Evolutionary conservation across 306 rosid genomes (phyloP).

Genomic region (Quercus mongolica): DNA sequence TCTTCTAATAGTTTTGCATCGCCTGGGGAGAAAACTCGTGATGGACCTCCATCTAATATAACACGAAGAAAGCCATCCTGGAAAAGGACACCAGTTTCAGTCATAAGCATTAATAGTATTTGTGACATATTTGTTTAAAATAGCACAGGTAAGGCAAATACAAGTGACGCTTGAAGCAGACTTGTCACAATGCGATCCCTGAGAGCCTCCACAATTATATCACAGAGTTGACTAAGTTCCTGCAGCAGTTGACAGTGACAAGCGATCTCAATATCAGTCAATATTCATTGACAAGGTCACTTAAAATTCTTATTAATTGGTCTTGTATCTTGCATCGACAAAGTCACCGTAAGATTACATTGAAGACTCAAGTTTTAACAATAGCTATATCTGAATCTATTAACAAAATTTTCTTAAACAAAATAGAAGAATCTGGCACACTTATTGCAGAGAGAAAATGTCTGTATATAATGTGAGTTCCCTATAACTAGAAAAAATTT

Average conservation of each 20-base stretch:
- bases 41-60: conserved; percentile 86
- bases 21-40: conserved; percentile 54
- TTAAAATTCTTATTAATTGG: background rate
- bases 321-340: background rate
- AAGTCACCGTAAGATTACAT: background rate
- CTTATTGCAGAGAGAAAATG: background rate
- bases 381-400: background rate
- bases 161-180: conserved; percentile 98
- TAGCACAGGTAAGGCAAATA: conserved; percentile 27
- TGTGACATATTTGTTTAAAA: conserved; percentile 13
- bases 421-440: background rate
- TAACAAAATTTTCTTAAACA: background rate
- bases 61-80: conserved; percentile 97
- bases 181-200: conserved; percentile 96
- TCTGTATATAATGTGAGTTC: background rate
- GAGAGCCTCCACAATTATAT: conserved; percentile 88
- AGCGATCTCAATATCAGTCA: background rate
- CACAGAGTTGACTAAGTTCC: conserved; percentile 90
- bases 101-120: conserved; percentile 15
- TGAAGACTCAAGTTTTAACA: background rate
- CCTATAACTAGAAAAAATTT: background rate
- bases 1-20: conserved; percentile 89
- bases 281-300: background rate
- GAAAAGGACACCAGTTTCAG: conserved; percentile 16
- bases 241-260: conserved; percentile 29